phyloP scores from a whole-genome alignment of 345 rosid genomes.

The Dipteronia dyeriana region DNA sequence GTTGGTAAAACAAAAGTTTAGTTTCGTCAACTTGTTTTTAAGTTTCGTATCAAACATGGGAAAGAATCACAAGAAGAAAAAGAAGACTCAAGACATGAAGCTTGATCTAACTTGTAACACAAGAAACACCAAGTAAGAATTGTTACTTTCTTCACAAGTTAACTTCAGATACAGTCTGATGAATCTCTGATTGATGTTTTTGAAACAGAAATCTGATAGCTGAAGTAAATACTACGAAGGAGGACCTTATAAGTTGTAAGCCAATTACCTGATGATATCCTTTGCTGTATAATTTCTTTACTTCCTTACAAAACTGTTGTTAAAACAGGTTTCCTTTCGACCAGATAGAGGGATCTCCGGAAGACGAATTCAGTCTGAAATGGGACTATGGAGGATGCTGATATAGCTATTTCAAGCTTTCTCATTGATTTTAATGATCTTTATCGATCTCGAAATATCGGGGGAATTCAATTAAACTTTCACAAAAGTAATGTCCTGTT shows the following conservation, averaged over 20 bases:
- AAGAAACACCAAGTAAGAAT: slow-evolving; percentile 1
- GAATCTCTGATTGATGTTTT: not conserved
- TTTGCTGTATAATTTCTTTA: slow-evolving; percentile 10
- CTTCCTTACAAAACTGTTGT: slow-evolving; percentile 17
- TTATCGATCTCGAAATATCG: not conserved
- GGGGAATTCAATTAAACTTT: slow-evolving; percentile 11
- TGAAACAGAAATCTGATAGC: not conserved
- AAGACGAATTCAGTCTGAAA: not conserved
- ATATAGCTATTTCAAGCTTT: not conserved
- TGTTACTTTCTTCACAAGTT: not conserved
- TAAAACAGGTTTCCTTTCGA: slow-evolving; percentile 6
- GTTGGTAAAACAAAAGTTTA: too few relatives aligned
- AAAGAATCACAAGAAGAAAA: not conserved
- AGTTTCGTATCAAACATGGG: slow-evolving; percentile 4
- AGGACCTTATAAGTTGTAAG: not conserved
- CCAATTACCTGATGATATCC: slow-evolving; percentile 5
- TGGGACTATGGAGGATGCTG: not conserved
- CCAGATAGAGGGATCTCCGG: slow-evolving; percentile 7
- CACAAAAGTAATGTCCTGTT: not conserved
- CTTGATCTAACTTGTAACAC: not conserved
- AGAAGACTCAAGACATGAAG: not conserved
- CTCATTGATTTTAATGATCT: not conserved
- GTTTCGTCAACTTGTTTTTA: too few relatives aligned
- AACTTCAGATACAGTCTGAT: not conserved
- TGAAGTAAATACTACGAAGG: not conserved